Evolutionary conservation across 371 early-diverging fungal species (phyloP), one percentile per base, ranked within the genome.

Genomic region (Haplosporangium sp.): DNA sequence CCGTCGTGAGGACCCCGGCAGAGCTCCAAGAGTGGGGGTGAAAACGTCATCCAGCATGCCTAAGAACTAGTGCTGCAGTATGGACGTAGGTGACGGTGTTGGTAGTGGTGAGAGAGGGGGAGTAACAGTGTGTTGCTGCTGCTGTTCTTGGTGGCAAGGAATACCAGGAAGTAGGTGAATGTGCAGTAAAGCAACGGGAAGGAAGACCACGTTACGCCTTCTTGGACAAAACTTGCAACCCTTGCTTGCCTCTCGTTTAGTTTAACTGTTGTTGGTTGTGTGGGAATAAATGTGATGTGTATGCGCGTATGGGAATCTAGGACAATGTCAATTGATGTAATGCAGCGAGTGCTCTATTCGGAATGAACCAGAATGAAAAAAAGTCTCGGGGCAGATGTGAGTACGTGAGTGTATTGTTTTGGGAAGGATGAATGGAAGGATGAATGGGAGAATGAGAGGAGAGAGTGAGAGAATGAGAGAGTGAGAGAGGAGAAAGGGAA

Each of bases 41-140:
- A 69, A 58, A 63, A 62, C 37, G 63, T 58, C 63, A 13, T 69
- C 69, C 40, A 69, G 43, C 46, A 61, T 50, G 41, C 52, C 58
- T 21, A 62, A 6, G 3, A 57, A 51, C 6, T 56, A 36, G 51
- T 68, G 56, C 29, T 55, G 56, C 16, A 41, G 5, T 12, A 5
- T 16, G 10, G 18, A 18, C 3, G 36, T 12, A 5, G 38, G 3
- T 29, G 45, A 12, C 9, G 42, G 36, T 20, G 10, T 48, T 12
- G 59, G 29, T 29, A 29, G 29, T 4, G 4, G 29, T 29, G 29
- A 29, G 29, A 29, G 46, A 46, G 11, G 46, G 11, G 46, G 12
- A n/a, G 12, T 46, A 14, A 11, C 10, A n/a, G 11, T 46, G 46
- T 43, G 63, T 16, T 62, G 63, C 14, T 21, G 68, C 21, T 54